phyloP scores from a whole-genome alignment of 345 rosid species.

The Brassica juncea region DNA sequence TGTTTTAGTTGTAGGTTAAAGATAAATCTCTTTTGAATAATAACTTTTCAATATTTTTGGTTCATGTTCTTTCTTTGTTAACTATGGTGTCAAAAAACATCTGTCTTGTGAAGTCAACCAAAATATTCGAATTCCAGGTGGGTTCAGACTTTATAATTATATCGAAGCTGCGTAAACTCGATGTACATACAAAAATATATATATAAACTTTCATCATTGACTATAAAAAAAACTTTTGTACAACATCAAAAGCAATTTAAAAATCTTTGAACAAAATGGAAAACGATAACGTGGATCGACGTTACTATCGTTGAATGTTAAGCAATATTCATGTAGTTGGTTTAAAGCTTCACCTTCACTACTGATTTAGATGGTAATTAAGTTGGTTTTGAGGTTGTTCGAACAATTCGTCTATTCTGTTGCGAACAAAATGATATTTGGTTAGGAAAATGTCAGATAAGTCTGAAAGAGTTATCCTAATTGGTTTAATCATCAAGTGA shows the following conservation, averaged over 20 bases:
- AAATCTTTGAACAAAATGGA: background rate
- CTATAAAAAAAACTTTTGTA: background rate
- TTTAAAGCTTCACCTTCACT: background rate
- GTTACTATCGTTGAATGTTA: background rate
- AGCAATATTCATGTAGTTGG: background rate
- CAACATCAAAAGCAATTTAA: background rate
- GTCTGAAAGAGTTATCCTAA: too few relatives aligned
- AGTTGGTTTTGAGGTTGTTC: background rate
- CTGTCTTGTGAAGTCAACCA: conserved; percentile 12
- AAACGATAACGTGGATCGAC: conserved; percentile 30
- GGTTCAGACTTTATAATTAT: background rate
- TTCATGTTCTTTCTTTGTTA: background rate
- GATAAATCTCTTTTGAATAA: background rate
- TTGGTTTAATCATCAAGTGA: too few relatives aligned
- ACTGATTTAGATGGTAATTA: background rate
- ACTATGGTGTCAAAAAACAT: background rate
- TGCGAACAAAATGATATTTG: background rate
- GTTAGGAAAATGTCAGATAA: background rate
- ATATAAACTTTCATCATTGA: background rate
- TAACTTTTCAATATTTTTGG: background rate
- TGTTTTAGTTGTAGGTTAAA: background rate
- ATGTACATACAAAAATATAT: background rate
- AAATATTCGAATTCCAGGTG: conserved; percentile 7
- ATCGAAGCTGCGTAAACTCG: background rate
- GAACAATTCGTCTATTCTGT: background rate